Evolutionary conservation across 192 early-diverging fungal genomes (phyloP), one percentile per base, ranked within the genome.

Genomic region (Backusella tarrabulga): DNA sequence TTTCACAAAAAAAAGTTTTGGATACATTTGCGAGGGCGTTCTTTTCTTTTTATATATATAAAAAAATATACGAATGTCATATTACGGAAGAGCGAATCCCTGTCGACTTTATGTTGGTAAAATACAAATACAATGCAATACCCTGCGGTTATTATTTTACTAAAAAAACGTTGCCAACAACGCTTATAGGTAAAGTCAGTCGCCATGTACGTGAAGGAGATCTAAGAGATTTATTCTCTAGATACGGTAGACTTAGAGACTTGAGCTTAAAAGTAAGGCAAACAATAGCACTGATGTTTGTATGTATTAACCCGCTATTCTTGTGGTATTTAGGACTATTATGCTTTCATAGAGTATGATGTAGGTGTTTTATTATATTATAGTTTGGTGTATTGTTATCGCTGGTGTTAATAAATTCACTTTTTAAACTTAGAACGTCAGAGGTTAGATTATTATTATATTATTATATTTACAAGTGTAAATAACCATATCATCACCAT

Each of bases 101-200:
- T 56, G 76, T 44, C 42, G 76, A n/a, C 73, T 79, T 21, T 79
- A 79, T 71, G 78, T 79, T 74, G 78, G 78, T 79, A 79, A 54
- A 52, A 35, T 17, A 34, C 0, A 54, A 52, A 35, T 17, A 34
- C 0, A 69, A 14, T 2, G 11, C 19, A 50, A 0, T 19, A 50
- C 5, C n/a, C 44, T 44, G 14, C 0, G 63, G 29, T 32, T 67
- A 3, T 73, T 9, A 15, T 72, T 72, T 52, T 72, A 32, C 52
- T 52, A 14, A 34, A 40, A 42, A 12, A 32, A 3, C 32, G 7
- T 15, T 46, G 23, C 8, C 32, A 26, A 23, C 54, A 56, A 38
- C 15, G 4, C 23, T 15, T 21, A 21, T 38, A 79, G 78, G 78
- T 6, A 56, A 74, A 32, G 50, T 79, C 44, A 71, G 44, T 69